Base-by-base conservation (phyloP, 768 basidiomycete species). In the Termitomyces sp. region DNA sequence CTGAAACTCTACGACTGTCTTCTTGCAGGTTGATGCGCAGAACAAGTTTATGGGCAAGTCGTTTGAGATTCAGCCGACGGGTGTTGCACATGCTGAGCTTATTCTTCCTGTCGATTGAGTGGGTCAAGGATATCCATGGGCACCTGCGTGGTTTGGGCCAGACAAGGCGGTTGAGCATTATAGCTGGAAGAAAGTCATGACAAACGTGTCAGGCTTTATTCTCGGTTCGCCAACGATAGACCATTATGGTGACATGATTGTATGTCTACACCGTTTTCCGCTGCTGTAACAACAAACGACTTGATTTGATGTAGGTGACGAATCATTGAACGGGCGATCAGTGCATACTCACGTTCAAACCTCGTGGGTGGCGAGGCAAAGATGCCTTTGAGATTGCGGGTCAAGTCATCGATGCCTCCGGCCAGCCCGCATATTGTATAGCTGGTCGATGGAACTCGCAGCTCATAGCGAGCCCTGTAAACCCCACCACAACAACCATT, bases 381-480 rank as follows among this genome's bases (percentile, higher is more conserved):
- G 90, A 96, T 59, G 93, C 95, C 0, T 94, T 81, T 65, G 96
- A 98, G 71, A 95, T 98, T 67, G 89, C 88, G 2, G 96, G 95
- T 1, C 81, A 83, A 40, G 94, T 98, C 21, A 71, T 81, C 57
- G 87, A 92, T 65, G 69, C 81, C 1, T 62, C 73, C 0, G 93
- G 90, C 10, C 74, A 80, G 21, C 75, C 86, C 31, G 84, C 80
- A 0, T 91, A 95, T 72, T 93, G 96, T 56, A 93, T 98, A 47
- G 95, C 95, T 0, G 95, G 95, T 5, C 82, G 94, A 2, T 98
- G 95, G 96, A 94, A 92, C 66, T 90, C 90, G 43, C 95, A 98
- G 66, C 84, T 98, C 35, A 87, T 98, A 53, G 93, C 93, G 19
- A 84, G 92, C 10, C 80, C 82, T 21, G 82, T 83, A 8, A 88